These are phyloP conservation scores for Oryza meridionalis DNA, from an alignment of 176 grass and related monocot genomes.

Conservation along the genomic window DNA sequence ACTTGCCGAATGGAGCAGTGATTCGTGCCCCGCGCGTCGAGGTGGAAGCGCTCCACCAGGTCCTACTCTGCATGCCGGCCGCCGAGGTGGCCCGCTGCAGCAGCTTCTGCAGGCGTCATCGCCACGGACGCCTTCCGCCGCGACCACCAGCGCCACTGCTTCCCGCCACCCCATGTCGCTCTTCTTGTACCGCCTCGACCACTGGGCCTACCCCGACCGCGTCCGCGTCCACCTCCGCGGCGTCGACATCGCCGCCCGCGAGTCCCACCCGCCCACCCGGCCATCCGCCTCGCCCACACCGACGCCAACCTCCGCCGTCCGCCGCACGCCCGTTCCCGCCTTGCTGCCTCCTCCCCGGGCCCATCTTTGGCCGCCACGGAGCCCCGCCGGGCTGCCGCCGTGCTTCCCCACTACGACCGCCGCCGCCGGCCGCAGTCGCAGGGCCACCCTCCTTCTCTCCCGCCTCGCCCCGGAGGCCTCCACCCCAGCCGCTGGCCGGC, in stretches of 20 bases:
- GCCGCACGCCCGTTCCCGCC: no score
- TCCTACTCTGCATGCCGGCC: background rate
- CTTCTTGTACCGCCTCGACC: conserved; percentile 15
- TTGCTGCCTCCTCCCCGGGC: no score
- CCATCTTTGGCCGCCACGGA: no score
- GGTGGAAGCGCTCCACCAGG: background rate
- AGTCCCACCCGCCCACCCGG: background rate
- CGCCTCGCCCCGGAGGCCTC: no score
- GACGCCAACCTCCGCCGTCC: background rate
- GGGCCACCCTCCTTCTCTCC: no score
- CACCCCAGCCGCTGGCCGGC: no score
- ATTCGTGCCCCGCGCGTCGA: background rate
- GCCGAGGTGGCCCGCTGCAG: conserved; percentile 7
- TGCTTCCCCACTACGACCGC: no score
- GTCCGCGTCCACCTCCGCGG: conserved; percentile 20
- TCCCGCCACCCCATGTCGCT: conserved; percentile 6
- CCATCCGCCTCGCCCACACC: background rate
- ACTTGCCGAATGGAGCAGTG: no score
- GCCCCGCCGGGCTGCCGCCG: no score
- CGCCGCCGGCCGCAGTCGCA: no score
- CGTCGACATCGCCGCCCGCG: conserved; percentile 14
- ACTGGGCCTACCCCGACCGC: background rate
- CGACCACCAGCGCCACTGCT: background rate
- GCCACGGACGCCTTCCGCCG: background rate
- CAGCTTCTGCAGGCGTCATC: background rate